Conservation (phyloP, 371 early-diverging fungal species). For the Thermomucor indicae-seudaticae region DNA sequence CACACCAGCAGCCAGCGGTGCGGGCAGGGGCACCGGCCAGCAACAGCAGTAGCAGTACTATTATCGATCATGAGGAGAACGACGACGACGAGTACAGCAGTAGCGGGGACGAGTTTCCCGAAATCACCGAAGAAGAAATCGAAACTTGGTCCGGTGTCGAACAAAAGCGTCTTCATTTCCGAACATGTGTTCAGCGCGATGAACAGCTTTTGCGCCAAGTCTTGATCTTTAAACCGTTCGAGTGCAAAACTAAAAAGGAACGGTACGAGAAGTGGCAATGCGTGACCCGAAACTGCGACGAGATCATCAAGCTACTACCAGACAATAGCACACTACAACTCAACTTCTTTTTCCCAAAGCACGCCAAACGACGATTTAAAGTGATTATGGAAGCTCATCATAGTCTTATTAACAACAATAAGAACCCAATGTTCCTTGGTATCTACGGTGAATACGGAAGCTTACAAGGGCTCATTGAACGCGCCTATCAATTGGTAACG, state of each 20-base stretch:
- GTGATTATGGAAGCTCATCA: constrained; percentile 7
- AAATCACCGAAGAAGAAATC: constrained; percentile 5
- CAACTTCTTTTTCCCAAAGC: not conserved
- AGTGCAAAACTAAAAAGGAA: not conserved
- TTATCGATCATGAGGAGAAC: no score
- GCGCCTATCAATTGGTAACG: constrained; percentile 2
- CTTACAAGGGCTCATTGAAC: constrained; percentile 1
- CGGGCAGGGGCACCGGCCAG: no score
- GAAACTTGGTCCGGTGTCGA: constrained; percentile 3
- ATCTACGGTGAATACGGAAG: constrained; percentile 1
- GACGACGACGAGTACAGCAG: no score
- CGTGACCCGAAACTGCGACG: not conserved
- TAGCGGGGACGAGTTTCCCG: constrained; percentile 6
- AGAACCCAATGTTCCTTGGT: constrained; percentile 1
- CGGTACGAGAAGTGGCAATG: constrained; percentile 1
- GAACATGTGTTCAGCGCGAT: not conserved
- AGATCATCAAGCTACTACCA: not conserved
- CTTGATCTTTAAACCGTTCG: not conserved
- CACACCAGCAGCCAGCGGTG: no score
- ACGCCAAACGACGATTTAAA: constrained; percentile 4
- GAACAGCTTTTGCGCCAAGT: constrained; percentile 3
- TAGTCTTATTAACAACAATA: not conserved
- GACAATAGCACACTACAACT: not conserved
- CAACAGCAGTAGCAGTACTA: no score
- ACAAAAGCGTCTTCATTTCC: constrained; percentile 3